Evolutionary conservation across 495 filamentous ascomycete species (phyloP).

Genomic region (Penicillium bialowiezense): DNA sequence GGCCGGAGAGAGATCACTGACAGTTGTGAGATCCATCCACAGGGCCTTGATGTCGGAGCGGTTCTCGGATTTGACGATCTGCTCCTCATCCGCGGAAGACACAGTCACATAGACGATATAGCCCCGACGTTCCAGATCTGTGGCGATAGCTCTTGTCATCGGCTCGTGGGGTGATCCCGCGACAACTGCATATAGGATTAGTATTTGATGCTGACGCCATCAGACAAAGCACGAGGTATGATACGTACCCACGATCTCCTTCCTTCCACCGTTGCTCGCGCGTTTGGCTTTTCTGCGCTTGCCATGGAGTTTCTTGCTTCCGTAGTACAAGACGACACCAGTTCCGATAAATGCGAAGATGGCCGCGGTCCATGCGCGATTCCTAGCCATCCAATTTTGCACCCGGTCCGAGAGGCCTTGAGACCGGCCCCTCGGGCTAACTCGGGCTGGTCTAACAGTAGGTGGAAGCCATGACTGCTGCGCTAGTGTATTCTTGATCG

Average conservation of each 20-base stretch:
- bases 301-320: conserved; percentile 54
- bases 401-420: conserved; percentile 38
- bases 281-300: conserved; percentile 72
- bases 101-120: conserved; percentile 92
- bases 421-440: conserved; percentile 43
- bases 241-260: conserved; percentile 72
- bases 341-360: conserved; percentile 67
- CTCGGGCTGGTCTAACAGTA: conserved; percentile 54
- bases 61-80: conserved; percentile 68
- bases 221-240: not conserved
- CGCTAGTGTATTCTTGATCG: conserved; percentile 60
- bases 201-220: not conserved
- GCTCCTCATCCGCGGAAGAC: conserved; percentile 75
- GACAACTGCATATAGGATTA: conserved; percentile 52
- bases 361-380: conserved; percentile 68
- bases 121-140: conserved; percentile 85
- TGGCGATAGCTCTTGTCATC: conserved; percentile 71
- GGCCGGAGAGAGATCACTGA: conserved; percentile 13
- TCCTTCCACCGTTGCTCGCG: conserved; percentile 77
- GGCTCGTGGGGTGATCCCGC: conserved; percentile 80
- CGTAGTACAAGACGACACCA: conserved; percentile 61
- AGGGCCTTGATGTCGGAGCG: conserved; percentile 78
- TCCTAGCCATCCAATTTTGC: conserved; percentile 61
- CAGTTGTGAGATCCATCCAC: conserved; percentile 71
- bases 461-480: conserved; percentile 68